Evolutionary conservation across 352 stramenopile species (phyloP).

Genomic region (Pythium brachiatum): DNA sequence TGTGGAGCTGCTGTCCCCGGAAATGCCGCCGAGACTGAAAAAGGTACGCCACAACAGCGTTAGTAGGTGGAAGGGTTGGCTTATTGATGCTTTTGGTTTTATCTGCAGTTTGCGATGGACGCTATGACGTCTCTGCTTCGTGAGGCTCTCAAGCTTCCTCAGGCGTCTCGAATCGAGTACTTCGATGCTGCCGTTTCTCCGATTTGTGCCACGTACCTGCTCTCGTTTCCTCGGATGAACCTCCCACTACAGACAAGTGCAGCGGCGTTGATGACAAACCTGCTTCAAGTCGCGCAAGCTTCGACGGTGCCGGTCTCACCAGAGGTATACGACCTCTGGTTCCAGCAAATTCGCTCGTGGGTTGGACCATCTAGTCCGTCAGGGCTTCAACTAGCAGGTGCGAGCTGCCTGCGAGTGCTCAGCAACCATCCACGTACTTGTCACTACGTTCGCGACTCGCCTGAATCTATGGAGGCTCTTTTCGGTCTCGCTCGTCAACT

Average conservation of each 20-base stretch:
- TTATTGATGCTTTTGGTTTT: background rate
- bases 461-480: constrained; percentile 45
- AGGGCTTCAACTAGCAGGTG: constrained; percentile 38
- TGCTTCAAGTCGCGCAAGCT: constrained; percentile 46
- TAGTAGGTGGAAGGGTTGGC: background rate
- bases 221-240: constrained; percentile 37
- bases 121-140: constrained; percentile 29
- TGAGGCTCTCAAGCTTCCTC: constrained; percentile 23
- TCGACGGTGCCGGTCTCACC: constrained; percentile 28
- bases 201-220: constrained; percentile 34
- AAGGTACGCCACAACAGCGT: constrained; percentile 25
- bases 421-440: constrained; percentile 45
- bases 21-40: constrained; percentile 53
- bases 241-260: constrained; percentile 41
- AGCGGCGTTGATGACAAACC: constrained; percentile 38
- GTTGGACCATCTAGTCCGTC: constrained; percentile 6
- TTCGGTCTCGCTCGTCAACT: constrained; percentile 48
- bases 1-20: constrained; percentile 44
- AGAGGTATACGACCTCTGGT: constrained; percentile 59
- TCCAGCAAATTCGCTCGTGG: constrained; percentile 59
- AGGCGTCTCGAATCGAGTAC: constrained; percentile 18
- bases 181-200: constrained; percentile 39
- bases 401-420: constrained; percentile 52
- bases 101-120: constrained; percentile 19
- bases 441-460: constrained; percentile 49